Base-by-base conservation (phyloP, 2,329 filamentous ascomycete genomes). In the Aspergillus glaucus region DNA sequence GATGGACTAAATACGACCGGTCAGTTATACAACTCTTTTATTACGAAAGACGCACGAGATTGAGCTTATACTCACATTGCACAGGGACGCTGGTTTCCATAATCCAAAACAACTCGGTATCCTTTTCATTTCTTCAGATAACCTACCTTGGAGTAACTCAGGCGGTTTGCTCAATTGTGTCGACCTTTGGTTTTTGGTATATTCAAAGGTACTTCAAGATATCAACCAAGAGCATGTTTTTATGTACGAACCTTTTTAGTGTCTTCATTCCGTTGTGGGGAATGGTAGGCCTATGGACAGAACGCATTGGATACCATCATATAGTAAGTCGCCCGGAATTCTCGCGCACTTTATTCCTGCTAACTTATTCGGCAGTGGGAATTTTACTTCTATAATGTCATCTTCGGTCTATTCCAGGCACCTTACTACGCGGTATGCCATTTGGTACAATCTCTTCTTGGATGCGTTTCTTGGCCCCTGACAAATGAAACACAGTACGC, bases 141-240 rank as follows among this genome's bases (percentile, higher is more conserved):
- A 72, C 69, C 4, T 73, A 72, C 43, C 61, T 73, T 0, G 69
- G 69, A 2, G 65, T 73, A 12, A 57, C 65, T 1, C 70, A 73
- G 51, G 68, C 69, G 2, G 60, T 57, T 6, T 64, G 62, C 43
- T 72, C 68, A 0, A 72, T 66, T 10, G 44, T 56, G 4, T 72
- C 69, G 1, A 72, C 69, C 0, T 68, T 73, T 41, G 65, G 64
- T 2, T 71, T 71, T 51, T 72, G 68, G 68, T 72, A 72, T 40
- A 63, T 72, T 30, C 70, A 73, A 50, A 61, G 59, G 24, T 68
- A 71, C 45, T 72, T 71, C 53, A 64, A 66, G 9, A 64, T 72
- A 34, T 58, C 59, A 22, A 73, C 70, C 0, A 72, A 73, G 46
- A 56, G 57, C 37, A 72, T 73, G 69, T 72, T 73, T 32, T 60